Conservation (phyloP, 1,284 basidiomycete genomes). For the Ustilago xerochloae region DNA sequence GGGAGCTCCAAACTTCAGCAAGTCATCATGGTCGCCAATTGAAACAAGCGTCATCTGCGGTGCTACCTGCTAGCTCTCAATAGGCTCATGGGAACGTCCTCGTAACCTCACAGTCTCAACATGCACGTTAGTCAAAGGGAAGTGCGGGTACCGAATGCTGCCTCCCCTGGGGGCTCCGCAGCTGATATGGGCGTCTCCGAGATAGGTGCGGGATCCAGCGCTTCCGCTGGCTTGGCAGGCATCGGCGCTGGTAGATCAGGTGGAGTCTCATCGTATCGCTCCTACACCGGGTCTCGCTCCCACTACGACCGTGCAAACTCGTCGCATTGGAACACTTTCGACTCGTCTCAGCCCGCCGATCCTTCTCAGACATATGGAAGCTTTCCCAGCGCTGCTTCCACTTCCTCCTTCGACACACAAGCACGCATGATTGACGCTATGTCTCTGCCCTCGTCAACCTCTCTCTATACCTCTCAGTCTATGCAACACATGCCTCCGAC, state of each 20-base stretch:
- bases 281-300: conserved; percentile 8
- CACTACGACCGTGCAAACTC: conserved; percentile 11
- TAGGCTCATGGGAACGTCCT: too few relatives aligned
- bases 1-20: too few relatives aligned
- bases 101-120: too few relatives aligned
- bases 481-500: conserved; percentile 7
- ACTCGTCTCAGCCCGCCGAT: conserved; percentile 17
- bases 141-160: neutral
- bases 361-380: conserved; percentile 6
- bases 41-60: neutral
- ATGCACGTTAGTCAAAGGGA: conserved; percentile 32
- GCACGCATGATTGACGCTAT: conserved; percentile 13
- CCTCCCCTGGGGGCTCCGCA: neutral
- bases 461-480: conserved; percentile 18
- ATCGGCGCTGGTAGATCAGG: conserved; percentile 29
- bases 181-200: neutral
- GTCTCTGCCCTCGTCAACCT: conserved; percentile 18
- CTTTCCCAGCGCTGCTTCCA: conserved; percentile 14
- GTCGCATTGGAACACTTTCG: conserved; percentile 13
- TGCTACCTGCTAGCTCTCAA: too few relatives aligned
- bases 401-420: conserved; percentile 23
- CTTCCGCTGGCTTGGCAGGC: conserved; percentile 30
- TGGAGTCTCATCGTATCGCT: conserved; percentile 11
- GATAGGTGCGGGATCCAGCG: conserved; percentile 3
- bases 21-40: neutral